Conservation (phyloP, 768 basidiomycete genomes). For the Pholiota microspora region DNA sequence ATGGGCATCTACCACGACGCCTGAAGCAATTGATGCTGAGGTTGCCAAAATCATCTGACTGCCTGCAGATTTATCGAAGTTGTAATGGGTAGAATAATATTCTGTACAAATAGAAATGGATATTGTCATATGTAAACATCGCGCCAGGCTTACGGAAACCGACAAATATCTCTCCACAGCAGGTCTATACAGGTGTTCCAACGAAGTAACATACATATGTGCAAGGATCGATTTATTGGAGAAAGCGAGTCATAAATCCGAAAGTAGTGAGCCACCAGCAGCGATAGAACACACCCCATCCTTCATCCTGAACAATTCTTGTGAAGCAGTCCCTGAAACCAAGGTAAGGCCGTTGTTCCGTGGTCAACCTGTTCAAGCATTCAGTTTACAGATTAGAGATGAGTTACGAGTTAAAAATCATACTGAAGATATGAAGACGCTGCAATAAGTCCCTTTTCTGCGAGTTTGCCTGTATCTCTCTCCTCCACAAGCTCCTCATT, state of each 20-base stretch:
- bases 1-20: constrained; percentile 77
- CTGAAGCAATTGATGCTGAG: constrained; percentile 58
- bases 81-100: not conserved
- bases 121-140: not conserved
- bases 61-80: not conserved
- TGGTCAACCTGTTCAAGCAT: constrained; percentile 9
- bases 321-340: constrained; percentile 14
- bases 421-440: not conserved
- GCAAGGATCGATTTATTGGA: no score
- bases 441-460: not conserved
- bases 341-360: constrained; percentile 12
- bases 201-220: no score
- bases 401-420: not conserved
- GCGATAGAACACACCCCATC: constrained; percentile 17
- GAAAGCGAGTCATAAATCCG: constrained; percentile 2
- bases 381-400: not conserved
- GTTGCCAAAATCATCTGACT: constrained; percentile 58
- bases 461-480: constrained; percentile 6
- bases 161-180: no score
- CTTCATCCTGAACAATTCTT: constrained; percentile 16
- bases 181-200: no score
- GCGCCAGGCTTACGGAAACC: no score
- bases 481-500: constrained; percentile 1
- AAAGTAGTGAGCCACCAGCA: constrained; percentile 16
- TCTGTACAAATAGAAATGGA: not conserved